Conservation (phyloP, 257 asterid species). For the Verbena officinalis region DNA sequence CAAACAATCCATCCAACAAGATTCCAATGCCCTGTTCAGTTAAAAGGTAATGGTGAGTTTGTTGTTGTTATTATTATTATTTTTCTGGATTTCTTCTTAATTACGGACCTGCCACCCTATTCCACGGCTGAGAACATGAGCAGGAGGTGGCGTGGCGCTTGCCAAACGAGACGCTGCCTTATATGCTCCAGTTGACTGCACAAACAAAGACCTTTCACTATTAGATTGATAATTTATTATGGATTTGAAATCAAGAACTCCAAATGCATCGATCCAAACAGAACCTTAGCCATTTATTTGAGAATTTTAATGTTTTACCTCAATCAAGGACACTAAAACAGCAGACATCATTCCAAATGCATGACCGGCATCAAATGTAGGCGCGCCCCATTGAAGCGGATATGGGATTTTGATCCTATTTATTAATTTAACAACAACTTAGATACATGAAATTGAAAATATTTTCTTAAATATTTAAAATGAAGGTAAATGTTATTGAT, state of each 20-base stretch:
- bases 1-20: slow-evolving; percentile 81
- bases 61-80: neutral
- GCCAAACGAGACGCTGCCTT: slow-evolving; percentile 97
- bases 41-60: neutral
- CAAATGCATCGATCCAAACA: too few species aligned
- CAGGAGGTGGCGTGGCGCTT: slow-evolving; percentile 98
- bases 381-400: slow-evolving; percentile 99
- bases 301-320: slow-evolving; percentile 44
- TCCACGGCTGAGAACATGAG: slow-evolving; percentile 98
- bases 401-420: slow-evolving; percentile 91
- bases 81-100: neutral
- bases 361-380: slow-evolving; percentile 96
- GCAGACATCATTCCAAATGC: slow-evolving; percentile 99
- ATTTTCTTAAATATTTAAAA: neutral
- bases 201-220: slow-evolving; percentile 1
- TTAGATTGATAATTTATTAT: neutral
- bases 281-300: too few species aligned
- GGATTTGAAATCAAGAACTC: too few species aligned
- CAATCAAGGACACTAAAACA: slow-evolving; percentile 87
- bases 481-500: neutral
- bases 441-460: neutral
- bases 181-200: slow-evolving; percentile 96
- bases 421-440: neutral
- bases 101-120: slow-evolving; percentile 96
- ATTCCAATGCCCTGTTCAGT: slow-evolving; percentile 80